Evolutionary conservation across 805 yeast species (phyloP).

Genomic region (Yarrowia yakushimensis): DNA sequence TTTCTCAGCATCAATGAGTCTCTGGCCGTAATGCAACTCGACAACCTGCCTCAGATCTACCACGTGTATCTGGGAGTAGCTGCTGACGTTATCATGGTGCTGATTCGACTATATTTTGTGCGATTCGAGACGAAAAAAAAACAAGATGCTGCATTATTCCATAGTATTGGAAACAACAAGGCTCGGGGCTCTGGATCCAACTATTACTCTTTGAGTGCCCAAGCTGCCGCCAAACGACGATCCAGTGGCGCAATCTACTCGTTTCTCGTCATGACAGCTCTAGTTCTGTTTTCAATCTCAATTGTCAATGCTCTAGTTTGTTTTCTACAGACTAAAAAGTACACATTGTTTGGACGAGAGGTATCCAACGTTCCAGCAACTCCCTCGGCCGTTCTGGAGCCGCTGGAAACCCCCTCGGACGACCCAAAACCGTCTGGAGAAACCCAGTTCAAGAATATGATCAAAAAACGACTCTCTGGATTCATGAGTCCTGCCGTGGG

Average conservation of each 20-base stretch:
- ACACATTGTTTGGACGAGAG: constrained; percentile 31
- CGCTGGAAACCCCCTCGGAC: background rate
- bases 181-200: background rate
- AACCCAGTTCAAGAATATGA: constrained; percentile 9
- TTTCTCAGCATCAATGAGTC: constrained; percentile 12
- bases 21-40: background rate
- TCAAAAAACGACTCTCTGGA: background rate
- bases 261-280: background rate
- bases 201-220: constrained; percentile 12
- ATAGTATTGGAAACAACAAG: background rate
- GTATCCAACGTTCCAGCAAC: constrained; percentile 31
- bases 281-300: constrained; percentile 26
- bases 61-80: constrained; percentile 5
- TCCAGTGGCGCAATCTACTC: constrained; percentile 3
- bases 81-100: background rate
- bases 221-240: constrained; percentile 7
- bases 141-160: background rate
- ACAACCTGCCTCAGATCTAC: constrained; percentile 8
- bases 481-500: background rate
- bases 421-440: constrained; percentile 16
- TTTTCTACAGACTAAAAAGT: constrained; percentile 26
- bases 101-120: constrained; percentile 12
- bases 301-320: constrained; percentile 28
- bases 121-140: background rate
- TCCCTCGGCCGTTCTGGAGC: constrained; percentile 30